These are phyloP conservation scores for Plasmodium gonderi DNA, from an alignment of 169 alveolate genomes.

Conservation along the genomic window DNA sequence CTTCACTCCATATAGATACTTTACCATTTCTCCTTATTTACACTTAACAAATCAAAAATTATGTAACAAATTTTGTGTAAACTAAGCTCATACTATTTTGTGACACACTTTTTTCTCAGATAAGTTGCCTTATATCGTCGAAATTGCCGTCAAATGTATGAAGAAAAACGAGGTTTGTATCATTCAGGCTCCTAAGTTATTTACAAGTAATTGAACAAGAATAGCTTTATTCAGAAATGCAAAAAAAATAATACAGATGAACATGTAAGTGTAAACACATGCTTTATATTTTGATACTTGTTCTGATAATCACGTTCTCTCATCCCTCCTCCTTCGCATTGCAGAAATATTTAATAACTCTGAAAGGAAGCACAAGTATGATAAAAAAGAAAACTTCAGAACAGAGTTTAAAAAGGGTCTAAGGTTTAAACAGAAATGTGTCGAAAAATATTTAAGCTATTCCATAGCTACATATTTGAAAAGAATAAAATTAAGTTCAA, in stretches of 20 bases:
- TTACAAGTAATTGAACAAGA: conserved; percentile 23
- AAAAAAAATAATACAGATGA: not conserved
- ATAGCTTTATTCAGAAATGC: not conserved
- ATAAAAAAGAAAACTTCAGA: conserved; percentile 70
- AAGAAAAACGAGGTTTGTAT: conserved; percentile 54
- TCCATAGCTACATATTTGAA: not conserved
- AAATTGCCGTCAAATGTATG: conserved; percentile 67
- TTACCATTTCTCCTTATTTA: not conserved
- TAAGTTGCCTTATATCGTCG: conserved; percentile 62
- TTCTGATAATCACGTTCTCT: not conserved
- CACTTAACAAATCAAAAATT: not conserved
- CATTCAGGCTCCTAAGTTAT: conserved; percentile 65
- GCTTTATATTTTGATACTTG: not conserved
- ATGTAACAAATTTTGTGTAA: not conserved
- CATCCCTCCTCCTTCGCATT: not conserved
- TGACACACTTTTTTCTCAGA: conserved; percentile 12
- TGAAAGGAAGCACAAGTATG: conserved; percentile 33
- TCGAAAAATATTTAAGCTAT: conserved; percentile 15
- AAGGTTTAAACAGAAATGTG: conserved; percentile 62
- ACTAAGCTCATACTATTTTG: not conserved
- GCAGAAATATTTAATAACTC: conserved; percentile 62
- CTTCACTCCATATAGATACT: not conserved
- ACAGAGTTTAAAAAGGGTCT: conserved; percentile 54
- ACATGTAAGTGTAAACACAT: not conserved
- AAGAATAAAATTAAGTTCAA: conserved; percentile 50